Evolutionary conservation across 2,329 filamentous ascomycete species (phyloP).

Genomic region (Calonectria leucothoes): DNA sequence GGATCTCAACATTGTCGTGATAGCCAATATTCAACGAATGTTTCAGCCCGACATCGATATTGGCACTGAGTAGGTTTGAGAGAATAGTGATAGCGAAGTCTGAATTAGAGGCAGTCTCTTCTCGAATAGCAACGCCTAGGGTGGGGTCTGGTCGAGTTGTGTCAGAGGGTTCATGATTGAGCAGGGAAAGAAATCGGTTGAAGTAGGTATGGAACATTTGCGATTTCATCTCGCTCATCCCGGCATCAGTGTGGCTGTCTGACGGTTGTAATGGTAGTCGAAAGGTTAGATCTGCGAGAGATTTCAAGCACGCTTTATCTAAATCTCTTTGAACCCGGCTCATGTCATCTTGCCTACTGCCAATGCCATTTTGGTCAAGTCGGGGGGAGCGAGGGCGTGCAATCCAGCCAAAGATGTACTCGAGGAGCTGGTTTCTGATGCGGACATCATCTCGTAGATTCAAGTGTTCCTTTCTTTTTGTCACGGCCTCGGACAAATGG

Average conservation of each 20-base stretch:
- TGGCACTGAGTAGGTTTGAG: conserved; percentile 76
- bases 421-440: conserved; percentile 75
- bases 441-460: conserved; percentile 77
- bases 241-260: conserved; percentile 73
- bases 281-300: conserved; percentile 74
- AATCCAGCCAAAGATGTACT: conserved; percentile 77
- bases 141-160: conserved; percentile 39
- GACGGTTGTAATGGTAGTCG: conserved; percentile 74
- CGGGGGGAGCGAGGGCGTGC: conserved; percentile 67
- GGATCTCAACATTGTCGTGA: conserved; percentile 76
- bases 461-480: conserved; percentile 74
- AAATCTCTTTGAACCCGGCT: conserved; percentile 71
- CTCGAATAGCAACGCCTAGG: conserved; percentile 54
- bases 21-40: conserved; percentile 78
- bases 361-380: conserved; percentile 53
- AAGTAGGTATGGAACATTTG: conserved; percentile 80
- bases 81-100: conserved; percentile 76
- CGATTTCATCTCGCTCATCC: conserved; percentile 75
- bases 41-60: conserved; percentile 78
- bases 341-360: conserved; percentile 66
- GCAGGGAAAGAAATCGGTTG: conserved; percentile 74
- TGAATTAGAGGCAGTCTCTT: conserved; percentile 66
- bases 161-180: conserved; percentile 69
- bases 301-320: conserved; percentile 73
- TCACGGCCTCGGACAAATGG: conserved; percentile 73